Evolutionary conservation across 176 grass and related monocot genomes (phyloP), one percentile per base, ranked within the genome.

Genomic region (Cenchrus americanus): DNA sequence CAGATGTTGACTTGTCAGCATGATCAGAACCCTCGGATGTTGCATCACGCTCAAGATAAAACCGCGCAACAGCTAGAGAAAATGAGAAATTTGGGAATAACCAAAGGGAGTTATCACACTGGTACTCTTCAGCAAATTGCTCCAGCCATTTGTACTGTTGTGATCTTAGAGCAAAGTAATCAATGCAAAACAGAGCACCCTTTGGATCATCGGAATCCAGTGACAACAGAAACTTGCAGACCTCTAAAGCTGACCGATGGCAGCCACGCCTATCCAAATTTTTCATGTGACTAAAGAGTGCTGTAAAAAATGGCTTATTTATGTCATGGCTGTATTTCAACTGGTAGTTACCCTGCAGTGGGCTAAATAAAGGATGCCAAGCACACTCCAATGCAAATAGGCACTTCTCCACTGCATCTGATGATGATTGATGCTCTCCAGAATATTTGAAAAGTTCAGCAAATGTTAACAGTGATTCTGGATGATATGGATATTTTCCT

Each of bases 101-200:
- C 91, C 96, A 99, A 75, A 99, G 63, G 51, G 96, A 99, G 80
- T 75, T 96, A 66, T 96, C 93, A 80, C 58, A 84, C 65, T 92
- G 87, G 69, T 98, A 98, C 80, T 94, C 91, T 84, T 96, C 93
- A 2, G 84, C 82, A 77, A 99, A 96, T 65, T 85, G 87, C 79
- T 99, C 96, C 85, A 99, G 87, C 93, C 93, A 99, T 68, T 75
- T 77, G 65, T 99, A 92, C 73, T 99, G 89, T 55, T 99, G 96
- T n/a, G 91, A 92, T 75, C 96, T 99, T 71, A 99, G 58, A 85
- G 96, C 85, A 46, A 96, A 99, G 79, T 99, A 99, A 89, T 99
- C 96, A 77, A 99, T 96, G 62, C 96, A 96, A 87, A 99, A 99
- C 41, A 99, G 69, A 82, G 93, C 82, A 86, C 96, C 96, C 83